Evolutionary conservation across 805 yeast species (phyloP).

Genomic region (Candida qinlingensis): DNA sequence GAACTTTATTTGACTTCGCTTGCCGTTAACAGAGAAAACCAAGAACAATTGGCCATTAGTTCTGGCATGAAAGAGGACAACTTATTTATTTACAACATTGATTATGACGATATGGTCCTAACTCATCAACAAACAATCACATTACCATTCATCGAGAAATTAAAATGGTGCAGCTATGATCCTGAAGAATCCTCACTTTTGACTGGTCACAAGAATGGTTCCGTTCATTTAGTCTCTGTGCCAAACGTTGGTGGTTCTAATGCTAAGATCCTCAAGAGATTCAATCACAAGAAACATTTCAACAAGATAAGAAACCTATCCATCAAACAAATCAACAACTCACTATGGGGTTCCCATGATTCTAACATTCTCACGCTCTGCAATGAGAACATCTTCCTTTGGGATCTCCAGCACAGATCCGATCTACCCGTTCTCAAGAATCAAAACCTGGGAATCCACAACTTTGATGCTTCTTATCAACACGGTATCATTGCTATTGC

Average conservation of each 20-base stretch:
- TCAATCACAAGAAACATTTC: conserved; percentile 71
- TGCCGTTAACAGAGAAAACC: conserved; percentile 25
- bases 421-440: conserved; percentile 54
- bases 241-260: conserved; percentile 48
- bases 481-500: conserved; percentile 57
- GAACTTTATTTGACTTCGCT: conserved; percentile 42
- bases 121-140: conserved; percentile 58
- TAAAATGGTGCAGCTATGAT: conserved; percentile 46
- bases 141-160: conserved; percentile 47
- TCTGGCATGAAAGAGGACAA: conserved; percentile 42
- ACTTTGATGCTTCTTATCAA: conserved; percentile 44
- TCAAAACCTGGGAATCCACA: conserved; percentile 42
- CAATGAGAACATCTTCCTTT: conserved; percentile 64
- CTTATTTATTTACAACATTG: conserved; percentile 46
- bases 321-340: conserved; percentile 19
- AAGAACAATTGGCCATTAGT: conserved; percentile 43
- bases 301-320: conserved; percentile 14
- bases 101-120: conserved; percentile 33
- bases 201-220: conserved; percentile 78
- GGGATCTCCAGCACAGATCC: conserved; percentile 62
- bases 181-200: conserved; percentile 36
- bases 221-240: conserved; percentile 63
- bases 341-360: conserved; percentile 23
- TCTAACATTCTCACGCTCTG: conserved; percentile 49
- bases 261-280: conserved; percentile 75